Evolutionary conservation across 257 asterid genomes (phyloP), one percentile per base, ranked within the genome.

Genomic region (Catharanthus roseus): DNA sequence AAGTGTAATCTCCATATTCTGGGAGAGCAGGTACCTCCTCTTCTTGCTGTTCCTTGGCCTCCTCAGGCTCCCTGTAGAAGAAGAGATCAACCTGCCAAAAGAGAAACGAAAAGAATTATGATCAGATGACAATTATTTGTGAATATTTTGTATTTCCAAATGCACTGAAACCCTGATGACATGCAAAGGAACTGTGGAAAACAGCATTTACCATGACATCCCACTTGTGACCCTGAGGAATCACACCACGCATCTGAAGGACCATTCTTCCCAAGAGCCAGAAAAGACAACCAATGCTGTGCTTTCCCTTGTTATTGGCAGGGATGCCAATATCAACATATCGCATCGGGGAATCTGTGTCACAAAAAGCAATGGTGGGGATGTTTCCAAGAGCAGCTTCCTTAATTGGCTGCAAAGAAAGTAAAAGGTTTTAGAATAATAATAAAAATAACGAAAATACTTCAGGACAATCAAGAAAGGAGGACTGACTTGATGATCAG

Each of bases 271-370:
- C 80, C 57, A 77, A 70, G 47, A 81, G 82, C 82, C 85, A 81
- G 72, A 81, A 81, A 23, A 81, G 77, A 74, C 85, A 81, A 33
- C 82, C 85, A 61, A 81, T 77, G 50, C 82, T 77, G 80, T 77
- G 80, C 58, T 77, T 81, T 23, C 85, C 85, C 71, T 77, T 81
- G 78, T 81, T 81, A 63, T 81, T 81, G 47, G 85, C 80, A 24
- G 85, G 85, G 18, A 81, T 81, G 36, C 85, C 85, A 74, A 81
- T 77, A 65, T 81, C 85, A 36, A 81, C 85, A 67, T 81, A 77
- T 5, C 70, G 56, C 85, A 81, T 77, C 0, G 85, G 85, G 29
- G 82, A 77, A 39, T 81, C 85, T 8, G 85, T 81, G 55, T 81
- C 85, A 62, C 85, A 81, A 65, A 81, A 77, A 36, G 85, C 85